Evolutionary conservation across 140 eudicot species (phyloP).

Genomic region (Cichorium intybus): DNA sequence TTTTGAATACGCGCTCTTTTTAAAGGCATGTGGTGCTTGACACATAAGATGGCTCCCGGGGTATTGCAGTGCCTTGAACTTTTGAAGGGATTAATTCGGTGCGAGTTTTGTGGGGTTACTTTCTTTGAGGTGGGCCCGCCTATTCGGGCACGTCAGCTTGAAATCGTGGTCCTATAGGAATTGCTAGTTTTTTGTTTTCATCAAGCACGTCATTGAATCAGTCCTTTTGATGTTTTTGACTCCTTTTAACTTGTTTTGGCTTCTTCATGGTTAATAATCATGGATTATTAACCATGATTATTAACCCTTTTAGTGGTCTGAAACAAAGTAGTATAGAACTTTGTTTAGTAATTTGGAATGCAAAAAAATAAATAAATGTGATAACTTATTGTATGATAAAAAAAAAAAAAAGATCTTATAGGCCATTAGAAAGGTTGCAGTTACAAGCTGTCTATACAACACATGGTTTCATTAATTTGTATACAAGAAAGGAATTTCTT

Average conservation of each 20-base stretch:
- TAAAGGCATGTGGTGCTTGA: constrained; percentile 47
- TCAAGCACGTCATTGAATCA: constrained; percentile 22
- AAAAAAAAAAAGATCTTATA: not conserved
- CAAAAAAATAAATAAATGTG: not conserved
- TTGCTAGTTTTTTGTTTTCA: constrained; percentile 29
- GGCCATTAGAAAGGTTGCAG: not conserved
- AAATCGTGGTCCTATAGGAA: constrained; percentile 68
- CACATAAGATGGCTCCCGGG: constrained; percentile 46
- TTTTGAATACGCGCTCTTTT: constrained; percentile 37
- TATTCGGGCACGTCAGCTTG: constrained; percentile 66
- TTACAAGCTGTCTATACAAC: too few species aligned
- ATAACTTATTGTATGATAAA: not conserved
- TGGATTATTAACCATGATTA: too few species aligned
- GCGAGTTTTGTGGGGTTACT: constrained; percentile 17
- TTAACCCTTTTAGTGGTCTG: constrained; percentile 6
- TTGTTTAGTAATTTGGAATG: constrained; percentile 3
- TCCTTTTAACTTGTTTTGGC: constrained; percentile 11
- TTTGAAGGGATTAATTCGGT: constrained; percentile 34
- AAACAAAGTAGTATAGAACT: constrained; percentile 9
- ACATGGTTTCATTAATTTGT: constrained; percentile 1
- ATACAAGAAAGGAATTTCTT: constrained; percentile 3
- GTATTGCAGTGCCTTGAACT: constrained; percentile 60
- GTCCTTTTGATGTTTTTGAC: constrained; percentile 11
- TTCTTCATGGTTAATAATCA: constrained; percentile 28
- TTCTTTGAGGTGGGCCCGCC: constrained; percentile 37